phyloP scores from a whole-genome alignment of 495 filamentous ascomycete genomes.

The Sordaria brevicollis region DNA sequence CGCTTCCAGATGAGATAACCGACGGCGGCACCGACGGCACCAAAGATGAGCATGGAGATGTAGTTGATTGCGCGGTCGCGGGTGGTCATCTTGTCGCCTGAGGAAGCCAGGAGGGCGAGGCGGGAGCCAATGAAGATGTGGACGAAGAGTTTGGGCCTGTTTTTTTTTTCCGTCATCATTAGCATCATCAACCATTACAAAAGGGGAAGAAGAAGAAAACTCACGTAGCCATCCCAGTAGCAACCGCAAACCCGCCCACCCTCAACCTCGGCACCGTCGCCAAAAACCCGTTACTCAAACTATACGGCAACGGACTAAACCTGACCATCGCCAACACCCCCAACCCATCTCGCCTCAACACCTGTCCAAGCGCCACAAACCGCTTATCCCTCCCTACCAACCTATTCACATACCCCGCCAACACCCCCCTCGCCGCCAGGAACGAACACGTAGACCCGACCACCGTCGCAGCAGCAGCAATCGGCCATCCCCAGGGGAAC shows the following conservation, averaged over 20 bases:
- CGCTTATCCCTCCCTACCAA: constrained; percentile 74
- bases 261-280: constrained; percentile 85
- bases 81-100: constrained; percentile 50
- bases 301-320: constrained; percentile 89
- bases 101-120: constrained; percentile 61
- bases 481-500: constrained; percentile 81
- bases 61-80: constrained; percentile 70
- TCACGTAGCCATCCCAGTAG: constrained; percentile 55
- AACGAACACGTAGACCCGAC: constrained; percentile 70
- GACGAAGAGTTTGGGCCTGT: constrained; percentile 73
- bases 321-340: constrained; percentile 88
- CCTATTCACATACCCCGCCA: constrained; percentile 65
- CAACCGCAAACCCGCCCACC: constrained; percentile 62
- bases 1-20: constrained; percentile 79
- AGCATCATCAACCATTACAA: not conserved
- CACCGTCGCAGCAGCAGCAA: constrained; percentile 70
- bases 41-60: constrained; percentile 59
- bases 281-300: constrained; percentile 85
- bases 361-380: constrained; percentile 50
- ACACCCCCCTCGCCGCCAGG: constrained; percentile 62
- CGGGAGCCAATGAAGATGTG: constrained; percentile 80
- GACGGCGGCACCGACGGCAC: constrained; percentile 60
- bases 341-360: constrained; percentile 70
- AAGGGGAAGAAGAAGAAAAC: not conserved
- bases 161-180: not conserved